Evolutionary conservation across 352 stramenopile species (phyloP).

Genomic region (Peronospora destructor): DNA sequence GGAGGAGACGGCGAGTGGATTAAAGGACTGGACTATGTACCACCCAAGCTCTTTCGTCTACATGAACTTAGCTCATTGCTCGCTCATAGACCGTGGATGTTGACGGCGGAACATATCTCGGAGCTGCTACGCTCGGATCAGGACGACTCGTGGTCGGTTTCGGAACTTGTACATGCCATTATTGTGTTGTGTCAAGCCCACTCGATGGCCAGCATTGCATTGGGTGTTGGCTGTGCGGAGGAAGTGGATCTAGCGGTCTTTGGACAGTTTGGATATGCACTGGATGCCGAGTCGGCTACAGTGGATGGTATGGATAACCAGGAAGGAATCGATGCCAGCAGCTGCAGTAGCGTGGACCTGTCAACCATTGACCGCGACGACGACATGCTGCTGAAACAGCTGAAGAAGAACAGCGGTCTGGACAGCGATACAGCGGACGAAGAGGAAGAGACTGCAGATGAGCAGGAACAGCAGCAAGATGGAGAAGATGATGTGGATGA

Average conservation of each 20-base stretch:
- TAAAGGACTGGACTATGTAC: constrained; percentile 74
- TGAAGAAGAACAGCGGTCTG: constrained; percentile 49
- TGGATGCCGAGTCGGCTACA: constrained; percentile 24
- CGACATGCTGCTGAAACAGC: constrained; percentile 51
- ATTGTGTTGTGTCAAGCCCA: constrained; percentile 80
- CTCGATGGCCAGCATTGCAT: constrained; percentile 74
- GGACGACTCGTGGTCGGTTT: constrained; percentile 81
- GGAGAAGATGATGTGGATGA: constrained; percentile 26
- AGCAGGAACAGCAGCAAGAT: constrained; percentile 24
- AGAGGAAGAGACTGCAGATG: constrained; percentile 34
- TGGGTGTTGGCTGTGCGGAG: constrained; percentile 66
- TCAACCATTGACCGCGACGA: constrained; percentile 73
- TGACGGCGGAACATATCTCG: constrained; percentile 66
- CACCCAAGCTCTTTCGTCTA: constrained; percentile 75
- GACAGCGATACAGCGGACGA: constrained; percentile 61
- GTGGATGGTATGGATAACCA: constrained; percentile 20
- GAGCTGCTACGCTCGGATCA: constrained; percentile 63
- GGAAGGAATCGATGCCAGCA: constrained; percentile 33
- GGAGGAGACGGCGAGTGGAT: constrained; percentile 74
- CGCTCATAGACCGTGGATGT: constrained; percentile 78
- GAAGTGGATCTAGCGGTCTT: constrained; percentile 72
- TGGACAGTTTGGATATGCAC: constrained; percentile 45
- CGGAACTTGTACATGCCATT: constrained; percentile 82
- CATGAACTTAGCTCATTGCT: constrained; percentile 80
- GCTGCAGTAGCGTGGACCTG: constrained; percentile 57